Conservation (phyloP, 176 grass and related monocot genomes). For the Carex kokanica region DNA sequence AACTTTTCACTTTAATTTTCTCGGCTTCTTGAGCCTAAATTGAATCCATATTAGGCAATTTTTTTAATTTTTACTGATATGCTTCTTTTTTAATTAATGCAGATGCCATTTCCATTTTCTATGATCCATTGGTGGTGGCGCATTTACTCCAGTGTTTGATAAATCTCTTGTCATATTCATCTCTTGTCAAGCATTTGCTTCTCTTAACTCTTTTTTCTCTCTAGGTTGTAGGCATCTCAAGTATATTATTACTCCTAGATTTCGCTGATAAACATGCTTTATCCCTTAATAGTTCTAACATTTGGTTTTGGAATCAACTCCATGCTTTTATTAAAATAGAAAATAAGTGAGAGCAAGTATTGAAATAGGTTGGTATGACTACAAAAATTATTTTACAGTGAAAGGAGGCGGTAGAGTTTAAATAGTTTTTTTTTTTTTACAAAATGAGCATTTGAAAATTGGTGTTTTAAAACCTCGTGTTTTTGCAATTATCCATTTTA, state of each 20-base stretch:
- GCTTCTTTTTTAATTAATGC: neutral
- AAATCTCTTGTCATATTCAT: neutral
- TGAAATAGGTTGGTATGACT: neutral
- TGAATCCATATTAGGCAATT: neutral
- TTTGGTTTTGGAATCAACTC: neutral
- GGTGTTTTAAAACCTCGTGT: too few relatives aligned
- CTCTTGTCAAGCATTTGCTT: neutral
- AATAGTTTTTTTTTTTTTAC: neutral
- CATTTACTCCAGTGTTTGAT: neutral
- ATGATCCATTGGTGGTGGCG: neutral
- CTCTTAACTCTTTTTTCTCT: neutral
- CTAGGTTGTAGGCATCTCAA: neutral
- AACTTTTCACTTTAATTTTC: neutral
- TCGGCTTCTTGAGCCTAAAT: neutral
- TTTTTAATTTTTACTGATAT: neutral
- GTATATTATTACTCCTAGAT: neutral
- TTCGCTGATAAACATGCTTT: neutral
- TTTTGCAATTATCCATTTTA: too few relatives aligned
- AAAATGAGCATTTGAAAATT: too few relatives aligned
- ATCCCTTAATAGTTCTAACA: neutral
- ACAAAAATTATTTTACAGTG: neutral
- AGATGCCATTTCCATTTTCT: constrained; percentile 13
- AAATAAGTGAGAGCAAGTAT: neutral
- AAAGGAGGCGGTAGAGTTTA: neutral
- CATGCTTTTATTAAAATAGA: neutral